These are phyloP conservation scores for Neoascochyta sp. DNA, from an alignment of 2,329 filamentous ascomycete genomes.

Conservation along the genomic window DNA sequence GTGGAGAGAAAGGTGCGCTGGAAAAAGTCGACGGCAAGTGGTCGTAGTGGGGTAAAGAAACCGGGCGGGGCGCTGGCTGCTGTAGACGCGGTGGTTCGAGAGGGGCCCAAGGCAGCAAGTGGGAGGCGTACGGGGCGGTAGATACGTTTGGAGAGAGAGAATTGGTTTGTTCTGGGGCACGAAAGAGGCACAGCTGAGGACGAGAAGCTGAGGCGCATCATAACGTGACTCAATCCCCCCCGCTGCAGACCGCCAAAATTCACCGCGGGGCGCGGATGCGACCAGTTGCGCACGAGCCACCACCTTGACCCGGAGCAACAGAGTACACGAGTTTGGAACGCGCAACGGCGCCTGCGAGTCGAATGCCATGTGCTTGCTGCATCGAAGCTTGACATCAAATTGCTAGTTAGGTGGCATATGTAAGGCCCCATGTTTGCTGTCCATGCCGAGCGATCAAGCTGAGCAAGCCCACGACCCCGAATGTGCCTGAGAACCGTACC, in stretches of 20 bases:
- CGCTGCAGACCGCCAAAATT: constrained; percentile 12
- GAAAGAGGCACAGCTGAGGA: constrained; percentile 17
- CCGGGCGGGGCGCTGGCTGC: constrained; percentile 13
- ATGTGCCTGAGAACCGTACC: too few species aligned
- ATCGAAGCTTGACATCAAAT: too few species aligned
- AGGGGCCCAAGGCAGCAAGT: constrained; percentile 5
- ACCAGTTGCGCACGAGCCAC: constrained; percentile 20
- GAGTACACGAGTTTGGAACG: too few species aligned
- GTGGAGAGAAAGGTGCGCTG: constrained; percentile 21
- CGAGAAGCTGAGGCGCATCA: constrained; percentile 22
- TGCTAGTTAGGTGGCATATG: too few species aligned
- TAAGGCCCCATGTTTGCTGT: too few species aligned
- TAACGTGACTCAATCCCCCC: constrained; percentile 35
- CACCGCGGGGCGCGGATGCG: constrained; percentile 19
- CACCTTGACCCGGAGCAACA: too few species aligned
- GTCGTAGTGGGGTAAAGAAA: constrained; percentile 34
- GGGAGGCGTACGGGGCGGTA: constrained; percentile 5
- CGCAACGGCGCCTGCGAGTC: too few species aligned
- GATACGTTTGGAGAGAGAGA: constrained; percentile 6
- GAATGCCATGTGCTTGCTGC: too few species aligned
- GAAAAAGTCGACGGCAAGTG: constrained; percentile 30
- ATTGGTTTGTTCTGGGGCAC: constrained; percentile 22
- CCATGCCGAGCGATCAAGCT: too few species aligned
- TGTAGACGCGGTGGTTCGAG: constrained; percentile 9
- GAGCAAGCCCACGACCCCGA: too few species aligned